phyloP scores from a whole-genome alignment of 805 yeast genomes.

The Metschnikowia kofuensis region DNA sequence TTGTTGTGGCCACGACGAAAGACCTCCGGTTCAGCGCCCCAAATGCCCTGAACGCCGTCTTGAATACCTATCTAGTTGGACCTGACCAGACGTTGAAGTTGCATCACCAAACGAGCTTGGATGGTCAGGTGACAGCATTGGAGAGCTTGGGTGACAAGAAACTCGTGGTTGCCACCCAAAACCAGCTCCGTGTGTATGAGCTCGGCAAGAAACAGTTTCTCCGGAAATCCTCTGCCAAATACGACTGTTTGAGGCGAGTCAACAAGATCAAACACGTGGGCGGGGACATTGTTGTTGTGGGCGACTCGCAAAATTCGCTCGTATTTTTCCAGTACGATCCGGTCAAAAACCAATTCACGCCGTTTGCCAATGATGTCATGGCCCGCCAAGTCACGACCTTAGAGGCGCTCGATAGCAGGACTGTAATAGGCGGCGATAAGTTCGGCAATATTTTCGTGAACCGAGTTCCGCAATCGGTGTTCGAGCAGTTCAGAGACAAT shows the following conservation, averaged over 20 bases:
- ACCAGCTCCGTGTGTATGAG: slow-evolving; percentile 58
- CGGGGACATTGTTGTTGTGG: slow-evolving; percentile 55
- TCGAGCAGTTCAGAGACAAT: slow-evolving; percentile 51
- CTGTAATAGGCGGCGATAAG: slow-evolving; percentile 81
- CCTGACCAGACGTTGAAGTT: slow-evolving; percentile 38
- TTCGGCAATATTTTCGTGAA: slow-evolving; percentile 77
- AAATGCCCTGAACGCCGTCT: slow-evolving; percentile 22
- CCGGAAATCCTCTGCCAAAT: slow-evolving; percentile 52
- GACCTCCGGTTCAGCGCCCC: slow-evolving; percentile 29
- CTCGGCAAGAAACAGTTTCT: slow-evolving; percentile 79
- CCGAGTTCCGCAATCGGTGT: slow-evolving; percentile 52
- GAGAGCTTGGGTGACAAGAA: slow-evolving; percentile 53
- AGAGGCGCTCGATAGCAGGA: slow-evolving; percentile 64
- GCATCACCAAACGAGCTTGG: slow-evolving; percentile 60
- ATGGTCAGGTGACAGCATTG: slow-evolving; percentile 47
- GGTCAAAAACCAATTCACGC: slow-evolving; percentile 47
- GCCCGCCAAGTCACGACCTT: slow-evolving; percentile 65
- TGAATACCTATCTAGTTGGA: slow-evolving; percentile 37
- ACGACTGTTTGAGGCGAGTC: slow-evolving; percentile 47
- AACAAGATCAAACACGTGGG: slow-evolving; percentile 54
- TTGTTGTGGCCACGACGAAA: slow-evolving; percentile 46
- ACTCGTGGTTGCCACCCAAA: slow-evolving; percentile 53
- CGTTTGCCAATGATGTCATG: slow-evolving; percentile 67
- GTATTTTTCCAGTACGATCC: slow-evolving; percentile 53
- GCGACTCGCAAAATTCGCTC: slow-evolving; percentile 70